Evolutionary conservation across 345 rosid genomes (phyloP).

Genomic region (Brassica rapa): DNA sequence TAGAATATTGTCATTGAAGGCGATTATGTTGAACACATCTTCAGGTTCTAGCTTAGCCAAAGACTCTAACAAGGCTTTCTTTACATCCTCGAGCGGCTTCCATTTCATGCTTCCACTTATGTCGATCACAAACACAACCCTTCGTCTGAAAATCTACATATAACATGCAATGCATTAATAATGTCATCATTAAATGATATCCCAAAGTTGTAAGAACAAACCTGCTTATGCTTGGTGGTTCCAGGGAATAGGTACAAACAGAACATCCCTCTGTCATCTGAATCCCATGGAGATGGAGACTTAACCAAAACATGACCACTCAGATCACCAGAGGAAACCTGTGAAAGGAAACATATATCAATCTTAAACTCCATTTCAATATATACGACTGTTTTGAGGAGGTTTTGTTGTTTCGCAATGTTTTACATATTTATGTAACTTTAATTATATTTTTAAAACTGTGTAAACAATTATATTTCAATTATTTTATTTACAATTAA

Average conservation of each 20-base stretch:
- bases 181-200: background rate
- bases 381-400: no score
- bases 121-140: conserved; percentile 76
- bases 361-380: background rate
- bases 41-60: conserved; percentile 54
- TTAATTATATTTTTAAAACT: no score
- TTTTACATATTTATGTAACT: no score
- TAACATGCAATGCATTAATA: background rate
- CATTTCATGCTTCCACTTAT: conserved; percentile 88
- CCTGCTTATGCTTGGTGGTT: conserved; percentile 60
- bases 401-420: no score
- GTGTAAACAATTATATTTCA: no score
- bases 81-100: conserved; percentile 59
- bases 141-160: conserved; percentile 63
- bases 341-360: conserved; percentile 4
- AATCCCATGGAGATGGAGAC: conserved; percentile 57
- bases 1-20: conserved; percentile 68
- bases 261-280: conserved; percentile 75
- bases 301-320: conserved; percentile 74
- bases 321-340: conserved; percentile 68
- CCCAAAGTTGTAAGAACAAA: conserved; percentile 31
- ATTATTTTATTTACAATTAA: no score
- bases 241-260: conserved; percentile 82
- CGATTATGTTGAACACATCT: conserved; percentile 86
- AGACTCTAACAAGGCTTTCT: conserved; percentile 58